A percentile compares a stretch with the other conserved stretches of the same genome.
Conservation (phyloP, 345 rosid species). For the Limnanthes douglasii region DNA sequence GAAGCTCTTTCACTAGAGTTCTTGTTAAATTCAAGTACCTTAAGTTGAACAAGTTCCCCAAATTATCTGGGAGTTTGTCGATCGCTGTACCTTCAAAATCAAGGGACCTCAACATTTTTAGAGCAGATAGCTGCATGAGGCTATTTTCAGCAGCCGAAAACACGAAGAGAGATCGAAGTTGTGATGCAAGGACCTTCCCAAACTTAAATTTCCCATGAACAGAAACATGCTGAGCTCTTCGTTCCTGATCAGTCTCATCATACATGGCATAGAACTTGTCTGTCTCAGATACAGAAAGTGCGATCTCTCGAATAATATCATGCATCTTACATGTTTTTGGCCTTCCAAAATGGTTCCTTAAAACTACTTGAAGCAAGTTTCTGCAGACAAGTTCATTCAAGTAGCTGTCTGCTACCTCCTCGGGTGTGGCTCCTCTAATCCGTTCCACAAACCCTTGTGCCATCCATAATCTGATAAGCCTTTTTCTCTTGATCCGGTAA, state of each 20-base stretch:
- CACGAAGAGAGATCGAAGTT: constrained; percentile 18
- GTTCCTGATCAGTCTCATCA: constrained; percentile 6
- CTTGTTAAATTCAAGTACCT: constrained; percentile 19
- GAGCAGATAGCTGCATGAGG: constrained; percentile 5
- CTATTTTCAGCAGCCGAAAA: constrained; percentile 5
- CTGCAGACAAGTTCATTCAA: constrained; percentile 20
- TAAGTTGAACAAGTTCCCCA: constrained; percentile 18
- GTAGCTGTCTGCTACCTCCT: constrained; percentile 19
- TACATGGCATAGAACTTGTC: constrained; percentile 13
- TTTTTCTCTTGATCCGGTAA: constrained; percentile 11
- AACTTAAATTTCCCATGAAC: constrained; percentile 9
- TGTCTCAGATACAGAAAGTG: constrained; percentile 15
- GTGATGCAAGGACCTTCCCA: not conserved
- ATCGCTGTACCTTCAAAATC: constrained; percentile 19
- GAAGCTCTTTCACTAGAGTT: constrained; percentile 17
- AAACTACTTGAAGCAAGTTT: constrained; percentile 23
- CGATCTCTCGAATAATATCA: constrained; percentile 23
- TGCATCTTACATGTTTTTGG: constrained; percentile 22
- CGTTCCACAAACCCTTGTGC: constrained; percentile 18
- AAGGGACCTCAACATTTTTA: constrained; percentile 14
- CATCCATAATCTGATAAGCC: constrained; percentile 18
- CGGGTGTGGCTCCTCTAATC: constrained; percentile 9
- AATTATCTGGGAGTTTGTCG: constrained; percentile 10
- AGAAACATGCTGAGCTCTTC: constrained; percentile 12
- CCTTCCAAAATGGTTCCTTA: constrained; percentile 13